A percentile compares a stretch with the other conserved stretches of the same genome.
Conservation (phyloP, 768 basidiomycete genomes). For the Podaxis sp. region DNA sequence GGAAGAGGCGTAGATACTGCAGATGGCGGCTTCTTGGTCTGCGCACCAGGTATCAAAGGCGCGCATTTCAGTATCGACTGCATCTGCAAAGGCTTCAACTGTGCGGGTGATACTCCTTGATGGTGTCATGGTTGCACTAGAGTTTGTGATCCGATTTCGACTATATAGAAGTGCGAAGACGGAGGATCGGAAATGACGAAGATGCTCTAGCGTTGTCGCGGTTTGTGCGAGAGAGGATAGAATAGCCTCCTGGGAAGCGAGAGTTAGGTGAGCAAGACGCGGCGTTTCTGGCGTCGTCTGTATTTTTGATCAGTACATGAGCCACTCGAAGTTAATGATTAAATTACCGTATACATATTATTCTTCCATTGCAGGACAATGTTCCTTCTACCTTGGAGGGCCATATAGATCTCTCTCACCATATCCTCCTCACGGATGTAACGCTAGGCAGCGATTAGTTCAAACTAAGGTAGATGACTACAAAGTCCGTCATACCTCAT, state of each 20-base stretch:
- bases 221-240: conserved; percentile 50
- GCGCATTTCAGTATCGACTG: conserved; percentile 56
- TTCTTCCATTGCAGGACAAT: conserved; percentile 43
- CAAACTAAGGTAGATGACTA: not conserved
- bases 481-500: conserved; percentile 31
- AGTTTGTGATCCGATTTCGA: conserved; percentile 13
- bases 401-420: conserved; percentile 73
- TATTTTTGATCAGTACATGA: not conserved
- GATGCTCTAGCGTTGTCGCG: conserved; percentile 57
- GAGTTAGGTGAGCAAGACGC: conserved; percentile 62
- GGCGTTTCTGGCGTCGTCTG: conserved; percentile 53
- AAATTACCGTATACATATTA: conserved; percentile 27
- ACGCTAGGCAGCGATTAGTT: conserved; percentile 32
- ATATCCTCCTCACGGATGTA: conserved; percentile 74
- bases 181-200: conserved; percentile 55
- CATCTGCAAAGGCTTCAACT: conserved; percentile 81
- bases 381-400: conserved; percentile 68
- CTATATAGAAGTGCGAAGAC: conserved; percentile 35
- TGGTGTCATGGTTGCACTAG: conserved; percentile 9
- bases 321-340: not conserved
- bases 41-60: conserved; percentile 70
- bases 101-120: conserved; percentile 42
- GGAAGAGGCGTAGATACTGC: conserved; percentile 26
- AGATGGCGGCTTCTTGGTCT: conserved; percentile 59
- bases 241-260: conserved; percentile 61